Conservation (phyloP, 2,329 filamentous ascomycete species). For the Calonectria pseudoturangicola region DNA sequence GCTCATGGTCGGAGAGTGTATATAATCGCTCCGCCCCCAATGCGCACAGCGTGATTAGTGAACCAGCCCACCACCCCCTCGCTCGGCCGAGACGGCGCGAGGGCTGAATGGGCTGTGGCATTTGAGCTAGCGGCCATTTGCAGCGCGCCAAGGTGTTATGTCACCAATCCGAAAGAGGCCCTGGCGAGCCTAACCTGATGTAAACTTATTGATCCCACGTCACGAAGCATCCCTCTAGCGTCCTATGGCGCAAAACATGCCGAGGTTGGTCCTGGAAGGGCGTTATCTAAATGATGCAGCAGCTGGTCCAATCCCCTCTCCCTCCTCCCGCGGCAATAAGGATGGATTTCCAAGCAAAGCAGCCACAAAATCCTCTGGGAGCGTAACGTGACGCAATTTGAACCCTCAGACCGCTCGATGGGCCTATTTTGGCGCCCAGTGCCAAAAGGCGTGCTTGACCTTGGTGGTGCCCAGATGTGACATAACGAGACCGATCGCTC, state of each 20-base stretch:
- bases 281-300: background rate
- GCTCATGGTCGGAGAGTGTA: constrained; percentile 20
- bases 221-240: constrained; percentile 11
- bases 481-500: background rate
- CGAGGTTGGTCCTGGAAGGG: constrained; percentile 3
- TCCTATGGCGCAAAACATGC: background rate
- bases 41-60: constrained; percentile 31
- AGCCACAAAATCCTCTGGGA: background rate
- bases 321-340: constrained; percentile 3
- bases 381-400: background rate
- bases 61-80: background rate
- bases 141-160: background rate
- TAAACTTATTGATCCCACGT: constrained; percentile 5
- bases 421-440: background rate
- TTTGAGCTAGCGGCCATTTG: background rate
- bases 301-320: background rate
- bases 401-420: background rate
- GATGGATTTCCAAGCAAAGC: constrained; percentile 5
- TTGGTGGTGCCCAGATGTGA: background rate
- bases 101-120: background rate
- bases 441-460: background rate
- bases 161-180: constrained; percentile 7
- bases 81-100: constrained; percentile 15
- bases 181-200: background rate
- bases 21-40: constrained; percentile 30